Percentiles rank a stretch among this genome's conserved stretches.
These are phyloP conservation scores for Isoetes taiwanensis DNA, from an alignment of 75 land plant species.

Conservation along the genomic window DNA sequence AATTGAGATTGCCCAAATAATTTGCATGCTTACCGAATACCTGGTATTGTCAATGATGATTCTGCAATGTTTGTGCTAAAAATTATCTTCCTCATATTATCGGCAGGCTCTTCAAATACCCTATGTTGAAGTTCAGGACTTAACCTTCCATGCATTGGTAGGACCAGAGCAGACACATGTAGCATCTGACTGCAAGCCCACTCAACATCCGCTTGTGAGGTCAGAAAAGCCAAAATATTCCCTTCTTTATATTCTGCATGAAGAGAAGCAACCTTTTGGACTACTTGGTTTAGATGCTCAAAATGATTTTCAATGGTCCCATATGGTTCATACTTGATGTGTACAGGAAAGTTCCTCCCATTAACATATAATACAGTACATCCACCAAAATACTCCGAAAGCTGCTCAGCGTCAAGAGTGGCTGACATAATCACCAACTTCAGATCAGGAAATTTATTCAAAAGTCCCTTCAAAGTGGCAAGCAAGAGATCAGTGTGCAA, in stretches of 20 bases:
- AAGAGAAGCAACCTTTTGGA: slow-evolving; percentile 35
- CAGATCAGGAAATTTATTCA: slow-evolving; percentile 31
- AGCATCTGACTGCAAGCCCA: slow-evolving; percentile 60
- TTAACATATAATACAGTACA: slow-evolving; percentile 33
- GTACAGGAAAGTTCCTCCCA: slow-evolving; percentile 70
- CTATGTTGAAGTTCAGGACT: slow-evolving; percentile 43
- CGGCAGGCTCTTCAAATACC: slow-evolving; percentile 36
- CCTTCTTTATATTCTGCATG: slow-evolving; percentile 41
- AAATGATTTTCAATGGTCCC: not conserved
- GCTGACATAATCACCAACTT: slow-evolving; percentile 81
- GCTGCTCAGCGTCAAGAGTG: slow-evolving; percentile 51
- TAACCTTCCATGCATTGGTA: slow-evolving; percentile 69
- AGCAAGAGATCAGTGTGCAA: slow-evolving; percentile 70
- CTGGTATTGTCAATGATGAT: slow-evolving; percentile 79
- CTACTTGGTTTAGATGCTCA: slow-evolving; percentile 38
- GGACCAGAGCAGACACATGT: slow-evolving; percentile 22
- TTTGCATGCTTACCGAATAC: too few relatives aligned
- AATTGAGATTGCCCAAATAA: too few relatives aligned
- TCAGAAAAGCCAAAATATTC: slow-evolving; percentile 63
- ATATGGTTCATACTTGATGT: slow-evolving; percentile 28
- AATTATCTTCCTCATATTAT: slow-evolving; percentile 53
- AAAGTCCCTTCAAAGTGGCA: slow-evolving; percentile 38
- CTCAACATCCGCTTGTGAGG: slow-evolving; percentile 70
- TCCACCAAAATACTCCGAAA: slow-evolving; percentile 45
- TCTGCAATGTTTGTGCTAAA: slow-evolving; percentile 81